Evolutionary conservation across 1,139 yeast genomes (phyloP).

Genomic region (Kodamaea fungicola): DNA sequence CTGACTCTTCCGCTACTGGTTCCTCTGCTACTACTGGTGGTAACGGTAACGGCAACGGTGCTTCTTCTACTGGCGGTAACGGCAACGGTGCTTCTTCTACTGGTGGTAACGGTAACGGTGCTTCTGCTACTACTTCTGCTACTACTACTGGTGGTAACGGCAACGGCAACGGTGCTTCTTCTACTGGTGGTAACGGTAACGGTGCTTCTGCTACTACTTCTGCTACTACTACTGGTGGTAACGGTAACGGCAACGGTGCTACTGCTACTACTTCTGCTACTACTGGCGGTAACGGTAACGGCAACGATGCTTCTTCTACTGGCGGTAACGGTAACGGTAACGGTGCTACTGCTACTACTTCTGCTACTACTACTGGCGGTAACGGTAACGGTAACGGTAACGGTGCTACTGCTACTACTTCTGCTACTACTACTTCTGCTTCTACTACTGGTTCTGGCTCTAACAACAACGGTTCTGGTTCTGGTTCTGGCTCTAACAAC

Average conservation of each 20-base stretch:
- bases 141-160: constrained; percentile 8
- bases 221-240: constrained; percentile 3
- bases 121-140: constrained; percentile 5
- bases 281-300: constrained; percentile 2
- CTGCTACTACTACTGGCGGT: constrained; percentile 4
- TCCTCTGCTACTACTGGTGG: constrained; percentile 3
- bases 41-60: constrained; percentile 1
- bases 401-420: constrained; percentile 8
- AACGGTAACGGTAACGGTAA: constrained; percentile 5
- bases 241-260: constrained; percentile 5
- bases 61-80: constrained; percentile 4
- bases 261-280: constrained; percentile 8
- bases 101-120: constrained; percentile 1
- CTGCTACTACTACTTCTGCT: constrained; percentile 12
- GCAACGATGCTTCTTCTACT: constrained; percentile 2
- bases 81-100: not conserved
- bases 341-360: not conserved
- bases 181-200: constrained; percentile 6
- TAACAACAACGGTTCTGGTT: constrained; percentile 11
- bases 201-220: constrained; percentile 9
- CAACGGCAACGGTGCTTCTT: constrained; percentile 7
- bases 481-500: constrained; percentile 38
- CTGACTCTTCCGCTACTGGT: constrained; percentile 5
- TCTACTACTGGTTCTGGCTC: constrained; percentile 9
- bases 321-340: constrained; percentile 4